Base-by-base conservation (phyloP, 345 rosid species). In the Toxicodendron radicans region DNA sequence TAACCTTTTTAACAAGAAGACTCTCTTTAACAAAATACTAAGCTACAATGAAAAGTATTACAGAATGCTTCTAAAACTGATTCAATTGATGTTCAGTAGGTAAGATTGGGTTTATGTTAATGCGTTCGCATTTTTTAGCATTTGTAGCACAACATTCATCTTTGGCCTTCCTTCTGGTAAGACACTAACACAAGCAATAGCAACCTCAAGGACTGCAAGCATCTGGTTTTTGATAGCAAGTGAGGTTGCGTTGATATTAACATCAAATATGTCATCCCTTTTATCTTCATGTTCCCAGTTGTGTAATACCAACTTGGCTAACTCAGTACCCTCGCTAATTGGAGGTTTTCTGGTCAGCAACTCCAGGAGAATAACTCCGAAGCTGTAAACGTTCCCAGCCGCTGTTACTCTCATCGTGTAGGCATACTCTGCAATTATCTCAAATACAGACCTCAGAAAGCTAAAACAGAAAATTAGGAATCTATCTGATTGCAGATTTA, bases 321-420 rank as follows among this genome's bases (percentile, higher is more conserved):
- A 66, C 81, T 87, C 95, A 18, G 76, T 80, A 82, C 97, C 98
- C 76, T 89, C 82, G 30, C 85, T 84, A 5, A 92, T 90, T 14
- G 97, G 90, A 41, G 89, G 84, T 76, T 80, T 89, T 78, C 98
- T 95, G 0, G 97, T 92, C 70, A 94, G 77, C 82, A 94, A 80
- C 81, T 91, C 98, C 76, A 94, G 82, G 62, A 94, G 82, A 75
- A 94, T 60, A 20, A 91, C 92, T 59, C 98, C 95, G 2, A 87
- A 90, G 78, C 95, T 38, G 43, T 90, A 91, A 57, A 94, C 88
- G 52, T 94, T 91, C 30, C 95, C 95, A 0, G 92, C 92, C 84
- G 68, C 81, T 70, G 97, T 91, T 64, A 90, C 88, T 79, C 94
- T 91, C 98, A 94, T 38, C 16, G 90, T 90, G 79, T 93, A 91